phyloP scores from a whole-genome alignment of 345 rosid species.

The Luvunga scandens region DNA sequence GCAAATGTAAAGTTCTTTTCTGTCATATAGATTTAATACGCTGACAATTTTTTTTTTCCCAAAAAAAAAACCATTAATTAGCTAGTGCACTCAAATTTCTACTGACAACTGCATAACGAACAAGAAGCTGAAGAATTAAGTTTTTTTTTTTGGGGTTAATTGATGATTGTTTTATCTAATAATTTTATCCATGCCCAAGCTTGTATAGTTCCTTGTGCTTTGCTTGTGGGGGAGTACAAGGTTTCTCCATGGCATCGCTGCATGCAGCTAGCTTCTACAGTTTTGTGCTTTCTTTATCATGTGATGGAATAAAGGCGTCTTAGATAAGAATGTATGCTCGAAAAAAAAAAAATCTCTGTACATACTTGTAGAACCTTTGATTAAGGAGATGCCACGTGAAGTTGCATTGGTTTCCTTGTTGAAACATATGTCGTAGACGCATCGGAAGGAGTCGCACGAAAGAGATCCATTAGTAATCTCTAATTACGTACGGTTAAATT shows the following conservation, averaged over 20 bases:
- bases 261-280: too few species aligned
- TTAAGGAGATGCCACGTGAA: neutral
- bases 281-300: neutral
- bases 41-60: too few species aligned
- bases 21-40: too few species aligned
- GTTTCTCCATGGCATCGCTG: neutral
- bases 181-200: too few species aligned
- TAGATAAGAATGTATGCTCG: too few species aligned
- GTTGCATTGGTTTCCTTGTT: neutral
- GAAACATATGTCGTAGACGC: neutral
- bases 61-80: too few species aligned
- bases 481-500: too few species aligned
- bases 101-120: neutral
- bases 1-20: too few species aligned
- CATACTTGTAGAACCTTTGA: neutral
- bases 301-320: neutral
- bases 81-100: neutral
- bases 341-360: neutral
- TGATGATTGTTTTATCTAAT: too few species aligned
- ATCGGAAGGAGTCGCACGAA: neutral
- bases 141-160: too few species aligned
- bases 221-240: slow-evolving; percentile 19
- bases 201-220: neutral
- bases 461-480: neutral
- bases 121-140: neutral